These are phyloP conservation scores for Castanea sativa DNA, from an alignment of 306 rosid species.

Conservation along the genomic window DNA sequence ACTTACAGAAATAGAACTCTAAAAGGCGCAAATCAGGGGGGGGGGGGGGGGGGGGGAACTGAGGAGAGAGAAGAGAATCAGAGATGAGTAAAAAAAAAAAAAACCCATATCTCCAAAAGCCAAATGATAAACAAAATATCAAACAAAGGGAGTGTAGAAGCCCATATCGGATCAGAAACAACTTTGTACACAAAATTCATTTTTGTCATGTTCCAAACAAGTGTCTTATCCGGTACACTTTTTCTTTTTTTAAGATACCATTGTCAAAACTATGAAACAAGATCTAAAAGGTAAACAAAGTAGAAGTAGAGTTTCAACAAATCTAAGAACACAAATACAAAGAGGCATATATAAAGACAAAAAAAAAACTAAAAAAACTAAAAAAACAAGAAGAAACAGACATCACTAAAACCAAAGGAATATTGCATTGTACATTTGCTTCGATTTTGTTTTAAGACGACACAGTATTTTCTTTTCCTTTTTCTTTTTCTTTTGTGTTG, in stretches of 20 bases:
- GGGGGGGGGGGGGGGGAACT: too few species aligned
- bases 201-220: slow-evolving; percentile 15
- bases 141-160: neutral
- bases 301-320: neutral
- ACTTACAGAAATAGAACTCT: too few species aligned
- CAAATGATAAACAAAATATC: neutral
- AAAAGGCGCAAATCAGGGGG: too few species aligned
- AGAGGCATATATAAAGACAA: slow-evolving; percentile 23
- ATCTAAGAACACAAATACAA: neutral
- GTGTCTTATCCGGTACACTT: neutral
- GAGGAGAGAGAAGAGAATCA: too few species aligned
- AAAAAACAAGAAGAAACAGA: neutral
- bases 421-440: neutral
- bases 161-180: neutral
- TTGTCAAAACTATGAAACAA: neutral
- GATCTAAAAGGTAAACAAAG: neutral
- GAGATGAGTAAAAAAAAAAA: too few species aligned
- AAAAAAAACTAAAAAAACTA: neutral
- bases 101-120: neutral
- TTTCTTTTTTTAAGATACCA: neutral
- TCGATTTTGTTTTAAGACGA: slow-evolving; percentile 2
- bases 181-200: too few species aligned
- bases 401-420: neutral
- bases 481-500: too few species aligned
- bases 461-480: neutral